A percentile compares a stretch with the other conserved stretches of the same genome.
Conservation (phyloP, 2,329 filamentous ascomycete species). For the Botrytis tulipae region DNA sequence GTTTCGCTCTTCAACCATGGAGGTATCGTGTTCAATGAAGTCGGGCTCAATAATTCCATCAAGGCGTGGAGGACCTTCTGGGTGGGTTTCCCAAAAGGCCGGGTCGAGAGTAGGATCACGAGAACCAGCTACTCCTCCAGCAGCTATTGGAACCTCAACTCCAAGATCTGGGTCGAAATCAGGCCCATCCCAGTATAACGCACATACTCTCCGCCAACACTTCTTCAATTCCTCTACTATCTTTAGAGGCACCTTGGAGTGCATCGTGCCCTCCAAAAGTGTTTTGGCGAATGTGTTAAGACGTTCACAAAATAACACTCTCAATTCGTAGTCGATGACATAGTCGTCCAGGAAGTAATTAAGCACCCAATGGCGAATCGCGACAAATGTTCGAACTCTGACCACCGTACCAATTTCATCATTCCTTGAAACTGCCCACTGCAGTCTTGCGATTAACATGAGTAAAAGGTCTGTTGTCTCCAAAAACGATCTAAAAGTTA, state of each 20-base stretch:
- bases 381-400: slow-evolving; percentile 93
- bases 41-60: slow-evolving; percentile 43
- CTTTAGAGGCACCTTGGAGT: slow-evolving; percentile 64
- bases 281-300: slow-evolving; percentile 68
- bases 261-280: slow-evolving; percentile 46
- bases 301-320: slow-evolving; percentile 74
- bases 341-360: slow-evolving; percentile 99
- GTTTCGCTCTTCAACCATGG: slow-evolving; percentile 38
- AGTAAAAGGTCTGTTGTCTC: slow-evolving; percentile 72
- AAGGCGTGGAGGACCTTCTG: slow-evolving; percentile 46
- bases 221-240: slow-evolving; percentile 94
- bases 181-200: slow-evolving; percentile 80
- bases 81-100: slow-evolving; percentile 49
- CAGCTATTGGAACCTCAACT: slow-evolving; percentile 65
- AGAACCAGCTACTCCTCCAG: slow-evolving; percentile 69
- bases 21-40: slow-evolving; percentile 32
- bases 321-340: slow-evolving; percentile 69
- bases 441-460: slow-evolving; percentile 79
- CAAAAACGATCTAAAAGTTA: slow-evolving; percentile 89
- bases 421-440: slow-evolving; percentile 77
- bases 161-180: slow-evolving; percentile 62
- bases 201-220: slow-evolving; percentile 91
- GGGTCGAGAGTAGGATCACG: slow-evolving; percentile 56
- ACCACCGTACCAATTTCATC: slow-evolving; percentile 91
- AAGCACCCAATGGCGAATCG: slow-evolving; percentile 92